Base-by-base conservation (phyloP, 2,329 filamentous ascomycete genomes). In the Exophiala sideris region DNA sequence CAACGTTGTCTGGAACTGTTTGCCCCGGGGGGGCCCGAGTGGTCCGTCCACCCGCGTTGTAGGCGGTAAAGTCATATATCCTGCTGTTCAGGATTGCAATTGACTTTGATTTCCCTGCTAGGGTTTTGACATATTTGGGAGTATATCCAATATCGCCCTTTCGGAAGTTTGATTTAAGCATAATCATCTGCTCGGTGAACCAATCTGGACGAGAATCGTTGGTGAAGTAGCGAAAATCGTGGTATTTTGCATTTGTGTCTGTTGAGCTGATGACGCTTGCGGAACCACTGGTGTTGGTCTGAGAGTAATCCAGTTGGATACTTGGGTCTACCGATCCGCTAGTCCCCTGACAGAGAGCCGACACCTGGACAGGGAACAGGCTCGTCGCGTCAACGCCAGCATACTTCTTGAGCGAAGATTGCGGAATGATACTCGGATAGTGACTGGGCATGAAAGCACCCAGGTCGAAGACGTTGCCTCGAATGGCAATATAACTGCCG, bases 341-440 rank as follows among this genome's bases (percentile, higher is more conserved):
- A 32, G 81, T 82, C 54, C 92, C 94, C 56, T 87, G 82, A 71
- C 94, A 99, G 35, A 99, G 79, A 40, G 92, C 91, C 3, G 87
- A 95, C 12, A 99, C 92, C 69, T 99, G 94, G 1, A 99, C 80
- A 0, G 95, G 94, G 74, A 99, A 99, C 9, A 99, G 79, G 36
- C 81, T 77, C 18, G 89, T 95, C n/a, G 91, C 86, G 66, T 99
- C 95, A 40, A 83, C 74, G 49, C 94, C 94, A 45, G 88, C 91
- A 64, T 97, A 99, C 64, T 88, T 86, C 59, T 87, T 76, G 44
- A 97, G 72, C 6, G 78, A 73, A 59, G 83, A 83, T 33, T 77
- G 66, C 0, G 82, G 82, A 40, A 82, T 78, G 57, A 82, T 84
- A 12, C 74, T 78, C 0, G 90, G 91, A 68, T 95, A 96, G 69